phyloP scores from a whole-genome alignment of 148 eudicot genomes.

The Simmondsia chinensis region DNA sequence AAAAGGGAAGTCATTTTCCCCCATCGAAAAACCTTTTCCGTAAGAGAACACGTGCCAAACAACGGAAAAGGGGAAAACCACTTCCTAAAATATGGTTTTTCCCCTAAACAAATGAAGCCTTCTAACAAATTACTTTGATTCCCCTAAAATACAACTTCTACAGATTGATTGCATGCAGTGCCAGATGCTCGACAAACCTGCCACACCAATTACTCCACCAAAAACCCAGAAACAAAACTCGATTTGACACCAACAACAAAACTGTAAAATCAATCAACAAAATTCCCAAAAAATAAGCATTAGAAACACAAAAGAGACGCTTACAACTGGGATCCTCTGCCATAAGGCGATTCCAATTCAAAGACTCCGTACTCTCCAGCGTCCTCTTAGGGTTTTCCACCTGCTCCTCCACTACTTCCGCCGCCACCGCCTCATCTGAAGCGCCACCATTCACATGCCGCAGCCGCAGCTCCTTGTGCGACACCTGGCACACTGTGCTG shows the following conservation, averaged over 20 bases:
- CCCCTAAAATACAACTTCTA: no score
- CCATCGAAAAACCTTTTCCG: no score
- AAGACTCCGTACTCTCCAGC: conserved; percentile 46
- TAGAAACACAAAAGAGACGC: conserved; percentile 2
- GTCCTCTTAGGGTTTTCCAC: conserved; percentile 29
- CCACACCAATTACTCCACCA: not conserved
- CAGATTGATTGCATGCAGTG: no score
- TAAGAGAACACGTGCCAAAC: no score
- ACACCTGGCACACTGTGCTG: conserved; percentile 19
- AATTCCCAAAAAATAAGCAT: not conserved
- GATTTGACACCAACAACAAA: not conserved
- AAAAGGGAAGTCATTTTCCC: no score
- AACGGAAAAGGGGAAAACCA: no score
- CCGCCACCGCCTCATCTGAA: conserved; percentile 6
- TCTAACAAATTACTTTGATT: no score
- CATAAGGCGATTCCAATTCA: conserved; percentile 74
- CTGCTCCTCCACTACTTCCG: conserved; percentile 6
- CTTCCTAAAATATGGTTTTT: no score
- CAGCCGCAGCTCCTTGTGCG: conserved; percentile 42
- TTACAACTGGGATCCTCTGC: conserved; percentile 57
- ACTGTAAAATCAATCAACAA: not conserved
- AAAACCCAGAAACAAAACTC: not conserved
- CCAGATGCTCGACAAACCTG: no score
- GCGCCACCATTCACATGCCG: conserved; percentile 28
- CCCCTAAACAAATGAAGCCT: no score